Conservation (phyloP, 2,329 filamentous ascomycete species). For the Sporothrix pallida region DNA sequence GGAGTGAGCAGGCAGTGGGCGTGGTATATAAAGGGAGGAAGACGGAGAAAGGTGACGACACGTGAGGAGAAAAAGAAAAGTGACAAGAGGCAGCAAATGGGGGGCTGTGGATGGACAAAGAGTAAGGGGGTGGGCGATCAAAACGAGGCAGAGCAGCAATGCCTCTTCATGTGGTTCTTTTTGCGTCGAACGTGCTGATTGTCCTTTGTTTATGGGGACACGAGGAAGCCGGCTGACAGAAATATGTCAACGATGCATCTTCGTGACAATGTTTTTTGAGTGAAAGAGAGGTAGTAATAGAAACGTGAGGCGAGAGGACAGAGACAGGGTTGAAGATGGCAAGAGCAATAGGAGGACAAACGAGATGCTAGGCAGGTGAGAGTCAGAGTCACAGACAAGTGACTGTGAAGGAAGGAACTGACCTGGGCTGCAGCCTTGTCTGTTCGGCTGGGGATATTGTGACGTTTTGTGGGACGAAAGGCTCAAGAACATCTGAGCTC, state of each 20-base stretch:
- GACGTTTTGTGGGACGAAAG: background rate
- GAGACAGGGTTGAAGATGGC: background rate
- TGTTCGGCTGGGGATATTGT: background rate
- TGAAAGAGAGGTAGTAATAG: background rate
- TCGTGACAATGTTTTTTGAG: background rate
- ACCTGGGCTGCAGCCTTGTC: constrained; percentile 7
- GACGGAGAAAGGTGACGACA: background rate
- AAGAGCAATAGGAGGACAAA: background rate
- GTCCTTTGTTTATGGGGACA: background rate
- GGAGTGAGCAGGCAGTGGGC: background rate
- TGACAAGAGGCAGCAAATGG: background rate
- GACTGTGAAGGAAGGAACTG: background rate
- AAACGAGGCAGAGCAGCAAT: constrained; percentile 22
- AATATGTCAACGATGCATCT: too few species aligned
- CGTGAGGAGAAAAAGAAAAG: constrained; percentile 3
- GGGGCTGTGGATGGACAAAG: constrained; percentile 2
- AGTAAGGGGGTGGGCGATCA: background rate
- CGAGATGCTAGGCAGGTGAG: background rate
- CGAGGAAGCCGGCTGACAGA: background rate
- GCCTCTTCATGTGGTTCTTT: background rate
- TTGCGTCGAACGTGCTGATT: background rate
- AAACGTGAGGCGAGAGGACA: background rate
- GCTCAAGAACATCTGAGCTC: background rate
- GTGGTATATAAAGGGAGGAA: background rate
- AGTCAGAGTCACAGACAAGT: background rate